phyloP scores from a whole-genome alignment of 1,139 yeast species.

The Suhomyces coccinellae region DNA sequence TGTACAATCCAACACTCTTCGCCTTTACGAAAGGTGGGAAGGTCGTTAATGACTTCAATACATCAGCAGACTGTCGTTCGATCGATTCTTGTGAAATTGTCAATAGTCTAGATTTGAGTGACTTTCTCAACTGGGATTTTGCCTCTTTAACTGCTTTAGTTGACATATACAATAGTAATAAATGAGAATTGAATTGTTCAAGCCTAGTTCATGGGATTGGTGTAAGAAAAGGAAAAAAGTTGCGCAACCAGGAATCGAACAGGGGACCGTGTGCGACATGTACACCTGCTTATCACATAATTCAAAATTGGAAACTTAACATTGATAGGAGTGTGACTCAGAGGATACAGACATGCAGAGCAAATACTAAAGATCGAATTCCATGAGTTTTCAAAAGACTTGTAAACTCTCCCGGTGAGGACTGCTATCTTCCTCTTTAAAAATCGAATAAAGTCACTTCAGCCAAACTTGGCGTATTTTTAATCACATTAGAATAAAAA shows the following conservation, averaged over 20 bases:
- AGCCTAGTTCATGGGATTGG: neutral
- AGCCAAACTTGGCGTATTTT: no score
- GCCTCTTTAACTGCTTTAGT: conserved; percentile 8
- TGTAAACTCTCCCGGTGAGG: no score
- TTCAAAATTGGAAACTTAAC: no score
- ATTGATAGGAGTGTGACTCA: no score
- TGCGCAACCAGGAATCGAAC: conserved; percentile 9
- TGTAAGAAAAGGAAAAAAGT: neutral
- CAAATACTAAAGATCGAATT: no score
- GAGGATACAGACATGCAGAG: no score
- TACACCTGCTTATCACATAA: no score
- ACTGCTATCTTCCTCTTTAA: no score
- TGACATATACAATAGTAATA: neutral
- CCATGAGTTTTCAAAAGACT: no score
- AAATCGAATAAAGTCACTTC: no score
- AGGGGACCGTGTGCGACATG: conserved; percentile 3
- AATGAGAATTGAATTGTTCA: neutral
- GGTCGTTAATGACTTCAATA: conserved; percentile 29
- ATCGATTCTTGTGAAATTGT: conserved; percentile 12
- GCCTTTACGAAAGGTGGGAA: conserved; percentile 46
- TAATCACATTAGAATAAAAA: no score
- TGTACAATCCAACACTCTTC: conserved; percentile 55
- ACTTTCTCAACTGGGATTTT: conserved; percentile 13
- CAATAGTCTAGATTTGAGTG: conserved; percentile 11
- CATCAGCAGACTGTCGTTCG: conserved; percentile 15